A percentile compares a stretch with the other conserved stretches of the same genome.
These are phyloP conservation scores for Nicotiana rustica DNA, from an alignment of 305 asterid genomes.

Conservation along the genomic window DNA sequence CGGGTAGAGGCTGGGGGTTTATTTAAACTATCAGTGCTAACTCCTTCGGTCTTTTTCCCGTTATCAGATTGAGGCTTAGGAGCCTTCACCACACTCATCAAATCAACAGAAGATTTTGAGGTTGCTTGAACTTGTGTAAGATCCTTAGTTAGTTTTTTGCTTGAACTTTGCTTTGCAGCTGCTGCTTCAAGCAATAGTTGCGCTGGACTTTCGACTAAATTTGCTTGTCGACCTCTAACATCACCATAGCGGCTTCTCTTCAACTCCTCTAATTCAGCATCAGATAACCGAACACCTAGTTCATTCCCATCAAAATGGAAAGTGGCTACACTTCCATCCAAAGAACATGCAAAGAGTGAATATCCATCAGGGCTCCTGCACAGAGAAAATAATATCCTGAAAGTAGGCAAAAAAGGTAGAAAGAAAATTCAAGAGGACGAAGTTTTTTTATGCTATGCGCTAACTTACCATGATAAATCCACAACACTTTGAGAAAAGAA, in stretches of 20 bases:
- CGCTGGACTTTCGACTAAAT: constrained; percentile 90
- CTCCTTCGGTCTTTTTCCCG: constrained; percentile 61
- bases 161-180: constrained; percentile 61
- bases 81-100: constrained; percentile 47
- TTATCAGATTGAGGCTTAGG: constrained; percentile 53
- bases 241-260: constrained; percentile 89
- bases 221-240: constrained; percentile 83
- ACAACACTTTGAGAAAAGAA: constrained; percentile 97
- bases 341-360: constrained; percentile 91
- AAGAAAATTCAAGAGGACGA: constrained; percentile 32
- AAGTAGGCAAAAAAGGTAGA: constrained; percentile 29
- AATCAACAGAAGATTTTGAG: constrained; percentile 53
- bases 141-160: constrained; percentile 50
- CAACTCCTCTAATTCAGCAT: constrained; percentile 83
- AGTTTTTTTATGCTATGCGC: constrained; percentile 29
- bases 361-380: constrained; percentile 99
- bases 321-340: constrained; percentile 93
- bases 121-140: constrained; percentile 55
- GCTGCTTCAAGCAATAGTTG: constrained; percentile 93
- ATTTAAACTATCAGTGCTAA: constrained; percentile 55
- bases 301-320: constrained; percentile 82
- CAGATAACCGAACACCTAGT: constrained; percentile 78
- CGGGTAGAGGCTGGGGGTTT: constrained; percentile 58
- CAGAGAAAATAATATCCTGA: constrained; percentile 36
- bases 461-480: constrained; percentile 86